These are phyloP conservation scores for Dioscorea dumetorum DNA, from an alignment of 106 monocot species.

Conservation along the genomic window DNA sequence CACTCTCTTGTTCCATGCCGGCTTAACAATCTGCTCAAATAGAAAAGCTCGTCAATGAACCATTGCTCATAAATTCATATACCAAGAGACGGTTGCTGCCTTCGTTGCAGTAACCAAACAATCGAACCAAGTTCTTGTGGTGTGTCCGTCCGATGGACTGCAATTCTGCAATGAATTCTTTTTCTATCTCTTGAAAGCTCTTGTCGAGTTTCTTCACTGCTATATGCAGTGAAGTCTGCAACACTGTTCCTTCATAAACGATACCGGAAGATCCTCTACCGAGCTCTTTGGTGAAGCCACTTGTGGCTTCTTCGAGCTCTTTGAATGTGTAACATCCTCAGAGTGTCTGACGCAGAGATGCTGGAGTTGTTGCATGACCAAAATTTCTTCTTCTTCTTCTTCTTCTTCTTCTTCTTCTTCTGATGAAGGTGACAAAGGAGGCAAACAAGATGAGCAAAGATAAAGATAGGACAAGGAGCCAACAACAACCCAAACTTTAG, in stretches of 20 bases:
- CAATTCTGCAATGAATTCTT: conserved; percentile 28
- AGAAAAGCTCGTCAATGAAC: conserved; percentile 21
- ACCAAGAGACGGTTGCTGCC: conserved; percentile 22
- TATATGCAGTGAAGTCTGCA: not conserved
- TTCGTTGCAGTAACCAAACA: conserved; percentile 38
- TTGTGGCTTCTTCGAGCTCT: conserved; percentile 7
- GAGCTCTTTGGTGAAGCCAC: conserved; percentile 14
- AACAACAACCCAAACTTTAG: not conserved
- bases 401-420: too few relatives aligned
- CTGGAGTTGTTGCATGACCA: too few relatives aligned
- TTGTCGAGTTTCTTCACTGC: conserved; percentile 29
- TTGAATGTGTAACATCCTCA: not conserved
- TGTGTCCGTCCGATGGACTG: conserved; percentile 24
- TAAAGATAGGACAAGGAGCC: not conserved
- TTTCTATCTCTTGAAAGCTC: not conserved
- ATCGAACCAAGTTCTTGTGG: conserved; percentile 34
- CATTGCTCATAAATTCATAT: conserved; percentile 32
- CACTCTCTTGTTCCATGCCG: conserved; percentile 25
- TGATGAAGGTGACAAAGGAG: too few relatives aligned
- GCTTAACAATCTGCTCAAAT: not conserved
- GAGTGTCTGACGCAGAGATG: too few relatives aligned
- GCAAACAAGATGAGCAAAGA: not conserved
- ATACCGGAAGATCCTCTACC: conserved; percentile 13
- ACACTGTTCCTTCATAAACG: conserved; percentile 19
- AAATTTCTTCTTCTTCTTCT: too few relatives aligned